Conservation (phyloP, 768 basidiomycete species). For the Ramaria rubella region DNA sequence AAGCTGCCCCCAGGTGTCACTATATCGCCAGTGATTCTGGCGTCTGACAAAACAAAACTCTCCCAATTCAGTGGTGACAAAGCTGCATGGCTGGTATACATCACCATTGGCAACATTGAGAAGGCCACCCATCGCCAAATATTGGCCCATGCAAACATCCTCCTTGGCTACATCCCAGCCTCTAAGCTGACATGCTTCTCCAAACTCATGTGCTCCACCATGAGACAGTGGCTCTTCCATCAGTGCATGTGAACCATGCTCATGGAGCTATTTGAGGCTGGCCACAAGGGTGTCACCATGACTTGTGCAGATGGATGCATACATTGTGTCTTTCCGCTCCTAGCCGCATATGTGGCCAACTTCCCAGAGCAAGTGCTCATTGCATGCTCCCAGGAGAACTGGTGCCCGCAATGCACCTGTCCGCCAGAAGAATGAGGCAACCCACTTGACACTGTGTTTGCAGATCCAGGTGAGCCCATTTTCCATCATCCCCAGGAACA, state of each 20-base stretch:
- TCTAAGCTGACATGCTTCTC: neutral
- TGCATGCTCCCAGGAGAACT: conserved; percentile 14
- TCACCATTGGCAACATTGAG: conserved; percentile 27
- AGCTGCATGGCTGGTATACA: conserved; percentile 26
- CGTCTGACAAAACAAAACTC: too few relatives aligned
- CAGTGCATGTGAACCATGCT: conserved; percentile 18
- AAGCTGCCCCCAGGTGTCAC: too few relatives aligned
- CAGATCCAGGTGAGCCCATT: neutral
- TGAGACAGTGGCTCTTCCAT: conserved; percentile 11
- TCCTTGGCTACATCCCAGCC: conserved; percentile 25
- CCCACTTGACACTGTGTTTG: neutral
- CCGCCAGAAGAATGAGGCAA: too few relatives aligned
- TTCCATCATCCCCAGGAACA: neutral
- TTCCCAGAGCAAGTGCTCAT: conserved; percentile 21
- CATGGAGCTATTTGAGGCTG: too few relatives aligned
- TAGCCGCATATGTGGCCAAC: conserved; percentile 20
- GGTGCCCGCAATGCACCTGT: conserved; percentile 14
- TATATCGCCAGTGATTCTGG: too few relatives aligned
- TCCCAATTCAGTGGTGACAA: conserved; percentile 22
- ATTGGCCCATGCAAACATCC: conserved; percentile 13
- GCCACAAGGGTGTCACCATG: conserved; percentile 17
- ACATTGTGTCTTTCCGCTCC: conserved; percentile 16
- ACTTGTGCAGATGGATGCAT: conserved; percentile 15
- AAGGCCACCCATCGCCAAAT: conserved; percentile 18
- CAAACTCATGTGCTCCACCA: neutral